phyloP scores from a whole-genome alignment of 2,329 filamentous ascomycete genomes.

The Colletotrichum abscissum region DNA sequence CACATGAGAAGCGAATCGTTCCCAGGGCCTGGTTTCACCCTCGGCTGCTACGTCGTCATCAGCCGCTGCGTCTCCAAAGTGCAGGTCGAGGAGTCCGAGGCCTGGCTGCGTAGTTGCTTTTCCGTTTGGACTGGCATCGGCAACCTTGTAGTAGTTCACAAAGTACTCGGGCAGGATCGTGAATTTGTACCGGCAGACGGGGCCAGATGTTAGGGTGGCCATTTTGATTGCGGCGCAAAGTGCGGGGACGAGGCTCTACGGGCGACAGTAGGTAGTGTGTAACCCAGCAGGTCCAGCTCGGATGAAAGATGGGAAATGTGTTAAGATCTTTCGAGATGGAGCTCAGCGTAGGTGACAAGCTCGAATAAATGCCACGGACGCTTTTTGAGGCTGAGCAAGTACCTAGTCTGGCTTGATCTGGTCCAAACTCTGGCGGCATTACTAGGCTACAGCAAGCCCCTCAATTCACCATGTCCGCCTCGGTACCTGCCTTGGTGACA shows the following conservation, averaged over 20 bases:
- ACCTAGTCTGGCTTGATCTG: neutral
- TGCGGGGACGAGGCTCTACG: constrained; percentile 6
- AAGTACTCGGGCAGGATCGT: constrained; percentile 17
- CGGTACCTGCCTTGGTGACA: neutral
- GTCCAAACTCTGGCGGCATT: neutral
- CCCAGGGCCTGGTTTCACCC: constrained; percentile 59
- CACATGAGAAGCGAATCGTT: constrained; percentile 60
- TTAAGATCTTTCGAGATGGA: too few species aligned
- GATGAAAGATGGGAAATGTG: too few species aligned
- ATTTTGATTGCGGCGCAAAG: constrained; percentile 3
- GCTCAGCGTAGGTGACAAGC: constrained; percentile 36
- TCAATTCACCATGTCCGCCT: neutral
- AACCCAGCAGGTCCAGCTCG: too few species aligned
- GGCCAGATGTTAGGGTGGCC: neutral
- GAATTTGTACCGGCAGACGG: constrained; percentile 13
- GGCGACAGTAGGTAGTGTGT: too few species aligned
- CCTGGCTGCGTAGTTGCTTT: constrained; percentile 56
- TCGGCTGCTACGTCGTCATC: constrained; percentile 5
- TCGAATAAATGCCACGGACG: neutral
- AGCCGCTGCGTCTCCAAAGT: constrained; percentile 46
- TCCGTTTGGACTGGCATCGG: constrained; percentile 41
- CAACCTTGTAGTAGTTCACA: constrained; percentile 12
- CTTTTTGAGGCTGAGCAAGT: neutral
- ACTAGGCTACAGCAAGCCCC: neutral
- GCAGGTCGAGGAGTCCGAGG: constrained; percentile 64